phyloP scores from a whole-genome alignment of 768 basidiomycete genomes.

The Lactarius tabidus region DNA sequence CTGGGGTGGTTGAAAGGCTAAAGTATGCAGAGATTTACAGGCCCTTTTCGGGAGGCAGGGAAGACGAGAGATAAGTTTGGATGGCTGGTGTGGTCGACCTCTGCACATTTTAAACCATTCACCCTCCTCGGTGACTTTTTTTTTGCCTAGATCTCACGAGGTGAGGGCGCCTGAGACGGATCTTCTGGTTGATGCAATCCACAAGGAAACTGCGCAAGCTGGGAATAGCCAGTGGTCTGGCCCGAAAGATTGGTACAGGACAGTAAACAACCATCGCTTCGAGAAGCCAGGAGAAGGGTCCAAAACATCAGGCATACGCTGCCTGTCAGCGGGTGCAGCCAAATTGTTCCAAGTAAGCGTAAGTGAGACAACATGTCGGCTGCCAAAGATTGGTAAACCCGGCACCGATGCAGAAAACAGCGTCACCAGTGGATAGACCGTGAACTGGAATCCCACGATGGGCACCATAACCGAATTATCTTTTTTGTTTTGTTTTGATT shows the following conservation, averaged over 20 bases:
- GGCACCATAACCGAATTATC: not conserved
- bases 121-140: not conserved
- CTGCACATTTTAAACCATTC: conserved; percentile 1
- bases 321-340: not conserved
- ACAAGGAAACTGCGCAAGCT: conserved; percentile 1
- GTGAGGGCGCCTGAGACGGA: no score
- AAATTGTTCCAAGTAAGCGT: not conserved
- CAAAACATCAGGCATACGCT: not conserved
- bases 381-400: not conserved
- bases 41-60: not conserved
- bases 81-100: not conserved
- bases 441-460: not conserved
- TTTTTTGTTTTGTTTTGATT: no score
- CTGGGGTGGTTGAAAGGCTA: not conserved
- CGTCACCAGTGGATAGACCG: not conserved
- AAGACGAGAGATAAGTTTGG: not conserved
- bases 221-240: conserved; percentile 5
- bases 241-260: not conserved
- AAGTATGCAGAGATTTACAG: conserved; percentile 11
- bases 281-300: not conserved
- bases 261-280: not conserved
- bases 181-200: not conserved
- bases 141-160: no score
- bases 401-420: not conserved
- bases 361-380: not conserved